These are phyloP conservation scores for Mentha longifolia DNA, from an alignment of 257 asterid genomes.

Conservation along the genomic window DNA sequence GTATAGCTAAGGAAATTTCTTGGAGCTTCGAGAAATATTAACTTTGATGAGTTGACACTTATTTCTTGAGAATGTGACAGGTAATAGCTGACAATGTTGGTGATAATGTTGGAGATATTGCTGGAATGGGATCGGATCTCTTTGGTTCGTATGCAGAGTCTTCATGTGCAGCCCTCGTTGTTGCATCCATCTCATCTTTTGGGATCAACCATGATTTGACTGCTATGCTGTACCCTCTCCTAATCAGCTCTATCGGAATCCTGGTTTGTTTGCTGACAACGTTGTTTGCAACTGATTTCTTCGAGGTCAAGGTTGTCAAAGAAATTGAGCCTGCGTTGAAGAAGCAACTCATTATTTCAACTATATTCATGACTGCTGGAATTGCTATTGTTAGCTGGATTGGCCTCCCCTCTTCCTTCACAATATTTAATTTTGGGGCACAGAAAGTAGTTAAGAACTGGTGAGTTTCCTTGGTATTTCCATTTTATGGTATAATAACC, in stretches of 20 bases:
- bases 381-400: constrained; percentile 63
- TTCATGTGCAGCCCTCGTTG: constrained; percentile 86
- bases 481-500: neutral
- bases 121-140: constrained; percentile 89
- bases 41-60: neutral
- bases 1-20: constrained; percentile 42
- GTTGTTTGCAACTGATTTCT: constrained; percentile 83
- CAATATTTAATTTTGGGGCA: constrained; percentile 68
- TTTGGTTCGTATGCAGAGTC: constrained; percentile 89
- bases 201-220: constrained; percentile 77
- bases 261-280: constrained; percentile 74
- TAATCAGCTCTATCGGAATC: constrained; percentile 70
- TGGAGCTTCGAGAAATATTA: neutral
- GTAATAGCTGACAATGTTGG: constrained; percentile 88
- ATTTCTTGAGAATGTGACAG: constrained; percentile 40
- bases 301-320: constrained; percentile 69
- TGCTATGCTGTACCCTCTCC: constrained; percentile 73
- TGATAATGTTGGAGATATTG: constrained; percentile 88
- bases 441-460: constrained; percentile 77
- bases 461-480: constrained; percentile 42
- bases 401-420: constrained; percentile 74
- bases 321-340: constrained; percentile 83
- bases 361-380: constrained; percentile 70
- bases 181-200: constrained; percentile 83
- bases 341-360: constrained; percentile 77